Base-by-base conservation (phyloP, 2,329 filamentous ascomycete genomes). In the Neonectria faginata region DNA sequence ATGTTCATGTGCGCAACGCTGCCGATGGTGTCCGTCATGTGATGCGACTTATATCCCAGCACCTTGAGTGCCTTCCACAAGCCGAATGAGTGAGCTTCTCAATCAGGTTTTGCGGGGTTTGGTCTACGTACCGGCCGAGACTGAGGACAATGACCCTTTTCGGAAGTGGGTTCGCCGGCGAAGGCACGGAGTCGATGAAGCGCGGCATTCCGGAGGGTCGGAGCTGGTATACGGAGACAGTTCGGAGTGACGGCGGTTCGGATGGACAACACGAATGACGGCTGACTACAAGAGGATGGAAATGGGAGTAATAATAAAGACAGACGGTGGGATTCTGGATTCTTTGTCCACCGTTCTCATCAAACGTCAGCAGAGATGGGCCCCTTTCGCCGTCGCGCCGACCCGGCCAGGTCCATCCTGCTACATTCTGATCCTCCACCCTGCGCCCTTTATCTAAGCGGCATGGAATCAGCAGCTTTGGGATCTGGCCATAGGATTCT, bases 1-100 rank as follows among this genome's bases (percentile, higher is more conserved):
- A 59, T 44, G 27, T 47, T 54, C 25, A 50, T 56, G 31, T 60
- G 51, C 42, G 52, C 51, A 54, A 60, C 47, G 45, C 44, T 57
- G 11, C 48, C 47, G 29, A 60, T 57, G 18, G 54, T 57, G 27
- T 57, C 44, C 11, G 41, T 45, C 58, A 51, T 47, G 25, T 61
- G 53, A 29, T 48, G 48, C 31, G 31, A 14, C 14, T 18, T 48
- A 20, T 42, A 57, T 36, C 53, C 55, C 42, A 59, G 36, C 22
- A 58, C 54, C 6, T 48, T 51, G 20, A 53, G 47, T 57, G 57
- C 52, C 25, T 25, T 57, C 39, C 47, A 53, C 42, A 57, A 57
- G 25, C 57, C 47, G 20, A 5, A 16, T 16, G 33, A 36, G 12
- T 16, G 33, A 36, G 33, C 12, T 5, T 36, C 12, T 36, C 5